phyloP scores from a whole-genome alignment of 176 grass and related monocot species.

The Bonia amplexicaulis region DNA sequence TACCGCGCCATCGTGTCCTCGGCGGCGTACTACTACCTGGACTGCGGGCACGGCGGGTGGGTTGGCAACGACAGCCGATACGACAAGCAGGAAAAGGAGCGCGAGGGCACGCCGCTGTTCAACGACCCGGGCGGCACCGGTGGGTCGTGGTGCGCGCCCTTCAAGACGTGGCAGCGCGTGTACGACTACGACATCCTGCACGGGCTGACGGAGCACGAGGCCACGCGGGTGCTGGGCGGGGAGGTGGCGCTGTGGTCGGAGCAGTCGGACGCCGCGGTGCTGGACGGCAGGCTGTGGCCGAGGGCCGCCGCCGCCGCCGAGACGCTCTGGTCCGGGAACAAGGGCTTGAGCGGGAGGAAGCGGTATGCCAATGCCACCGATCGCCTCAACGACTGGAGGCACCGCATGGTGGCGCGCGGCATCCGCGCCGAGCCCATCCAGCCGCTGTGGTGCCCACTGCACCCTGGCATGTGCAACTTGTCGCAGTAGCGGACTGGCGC shows the following conservation, averaged over 20 bases:
- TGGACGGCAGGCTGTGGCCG: constrained; percentile 78
- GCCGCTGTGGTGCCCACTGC: constrained; percentile 71
- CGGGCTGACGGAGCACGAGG: constrained; percentile 71
- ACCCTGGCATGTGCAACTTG: constrained; percentile 78
- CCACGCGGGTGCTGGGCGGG: constrained; percentile 57
- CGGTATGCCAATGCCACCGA: constrained; percentile 66
- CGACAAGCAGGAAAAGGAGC: constrained; percentile 77
- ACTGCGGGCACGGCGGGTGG: constrained; percentile 93
- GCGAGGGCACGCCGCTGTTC: constrained; percentile 54
- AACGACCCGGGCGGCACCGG: constrained; percentile 83
- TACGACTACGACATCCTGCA: constrained; percentile 97
- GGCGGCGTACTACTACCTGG: constrained; percentile 88
- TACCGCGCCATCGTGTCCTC: constrained; percentile 89
- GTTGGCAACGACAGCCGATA: constrained; percentile 88
- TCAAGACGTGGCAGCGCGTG: constrained; percentile 92
- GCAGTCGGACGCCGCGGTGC: constrained; percentile 63
- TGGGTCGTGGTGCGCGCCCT: constrained; percentile 91
- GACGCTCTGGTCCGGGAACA: constrained; percentile 89
- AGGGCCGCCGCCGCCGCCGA: constrained; percentile 70
- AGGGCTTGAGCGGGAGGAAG: constrained; percentile 59
- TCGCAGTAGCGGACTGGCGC: constrained; percentile 26
- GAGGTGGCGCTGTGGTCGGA: constrained; percentile 98
- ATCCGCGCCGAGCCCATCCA: constrained; percentile 83
- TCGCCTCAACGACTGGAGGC: constrained; percentile 70
- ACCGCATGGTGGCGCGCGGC: constrained; percentile 77